These are phyloP conservation scores for Kalmanozyma brasiliensis DNA, from an alignment of 1,284 basidiomycete genomes.

Conservation along the genomic window DNA sequence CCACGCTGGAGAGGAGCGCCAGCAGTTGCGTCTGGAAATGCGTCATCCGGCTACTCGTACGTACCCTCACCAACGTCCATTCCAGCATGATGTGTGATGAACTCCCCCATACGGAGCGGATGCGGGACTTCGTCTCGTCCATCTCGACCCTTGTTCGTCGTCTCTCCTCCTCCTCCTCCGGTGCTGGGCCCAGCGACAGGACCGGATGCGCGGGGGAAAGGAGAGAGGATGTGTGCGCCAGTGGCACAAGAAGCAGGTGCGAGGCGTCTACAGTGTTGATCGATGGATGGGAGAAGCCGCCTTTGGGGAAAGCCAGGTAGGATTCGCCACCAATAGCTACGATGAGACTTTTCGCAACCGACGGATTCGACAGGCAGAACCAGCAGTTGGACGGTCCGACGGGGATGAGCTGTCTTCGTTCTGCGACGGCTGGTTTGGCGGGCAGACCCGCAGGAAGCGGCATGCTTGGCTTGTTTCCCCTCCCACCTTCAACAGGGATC, in stretches of 20 bases:
- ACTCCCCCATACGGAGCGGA: slow-evolving; percentile 33
- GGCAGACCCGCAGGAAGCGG: slow-evolving; percentile 33
- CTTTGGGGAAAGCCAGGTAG: slow-evolving; percentile 64
- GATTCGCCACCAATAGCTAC: slow-evolving; percentile 53
- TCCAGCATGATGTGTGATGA: slow-evolving; percentile 28
- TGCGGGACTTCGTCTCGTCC: slow-evolving; percentile 20
- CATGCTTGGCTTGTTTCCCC: slow-evolving; percentile 16
- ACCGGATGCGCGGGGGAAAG: slow-evolving; percentile 14
- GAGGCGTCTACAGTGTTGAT: slow-evolving; percentile 40
- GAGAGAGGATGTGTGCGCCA: slow-evolving; percentile 44
- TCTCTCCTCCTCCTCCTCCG: slow-evolving; percentile 3
- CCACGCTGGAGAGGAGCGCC: slow-evolving; percentile 18
- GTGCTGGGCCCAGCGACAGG: neutral
- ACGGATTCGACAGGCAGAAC: slow-evolving; percentile 66
- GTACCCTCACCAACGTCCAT: slow-evolving; percentile 43
- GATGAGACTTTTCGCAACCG: slow-evolving; percentile 59
- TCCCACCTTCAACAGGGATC: too few species aligned
- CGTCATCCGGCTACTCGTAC: slow-evolving; percentile 46
- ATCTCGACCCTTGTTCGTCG: slow-evolving; percentile 33
- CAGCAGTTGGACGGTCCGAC: slow-evolving; percentile 64
- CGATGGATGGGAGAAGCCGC: slow-evolving; percentile 41
- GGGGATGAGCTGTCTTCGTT: slow-evolving; percentile 31
- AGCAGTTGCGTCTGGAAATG: slow-evolving; percentile 62
- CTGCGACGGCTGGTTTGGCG: slow-evolving; percentile 19
- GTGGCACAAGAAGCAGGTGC: slow-evolving; percentile 61